Evolutionary conservation across 345 rosid species (phyloP).

Genomic region (Syzygium jambos): DNA sequence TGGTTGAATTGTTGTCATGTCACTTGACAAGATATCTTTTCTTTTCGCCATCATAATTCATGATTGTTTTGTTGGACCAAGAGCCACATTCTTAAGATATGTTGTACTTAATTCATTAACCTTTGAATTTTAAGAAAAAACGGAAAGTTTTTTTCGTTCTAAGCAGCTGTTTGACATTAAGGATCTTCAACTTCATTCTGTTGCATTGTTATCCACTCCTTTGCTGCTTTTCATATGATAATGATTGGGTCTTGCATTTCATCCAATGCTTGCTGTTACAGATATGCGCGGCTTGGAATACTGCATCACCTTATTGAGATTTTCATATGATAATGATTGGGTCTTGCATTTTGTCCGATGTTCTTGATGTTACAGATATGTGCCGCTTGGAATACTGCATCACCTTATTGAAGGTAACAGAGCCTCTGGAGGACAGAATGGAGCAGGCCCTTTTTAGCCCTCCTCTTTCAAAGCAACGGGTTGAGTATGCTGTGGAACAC

Average conservation of each 20-base stretch:
- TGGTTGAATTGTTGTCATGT: not conserved
- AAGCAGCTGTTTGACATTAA: not conserved
- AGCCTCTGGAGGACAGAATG: constrained; percentile 87
- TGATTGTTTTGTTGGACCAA: not conserved
- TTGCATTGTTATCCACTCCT: not conserved
- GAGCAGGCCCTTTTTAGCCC: constrained; percentile 93
- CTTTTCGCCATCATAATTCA: not conserved
- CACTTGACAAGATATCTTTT: not conserved
- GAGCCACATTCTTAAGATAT: not conserved
- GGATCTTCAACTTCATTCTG: not conserved
- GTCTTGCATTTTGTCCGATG: not conserved
- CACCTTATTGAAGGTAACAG: constrained; percentile 50
- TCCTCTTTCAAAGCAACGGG: constrained; percentile 92
- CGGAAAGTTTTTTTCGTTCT: not conserved
- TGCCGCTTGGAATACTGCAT: constrained; percentile 40
- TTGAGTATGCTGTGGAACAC: constrained; percentile 76
- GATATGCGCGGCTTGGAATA: constrained; percentile 14
- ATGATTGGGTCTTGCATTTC: not conserved
- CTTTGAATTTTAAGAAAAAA: not conserved
- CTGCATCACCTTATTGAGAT: constrained; percentile 25
- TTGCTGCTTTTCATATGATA: not conserved
- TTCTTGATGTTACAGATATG: not conserved
- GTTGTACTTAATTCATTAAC: not conserved
- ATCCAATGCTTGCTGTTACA: not conserved
- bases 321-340: not conserved